Evolutionary conservation across 257 asterid genomes (phyloP), one percentile per base, ranked within the genome.

Genomic region (Phtheirospermum japonicum): DNA sequence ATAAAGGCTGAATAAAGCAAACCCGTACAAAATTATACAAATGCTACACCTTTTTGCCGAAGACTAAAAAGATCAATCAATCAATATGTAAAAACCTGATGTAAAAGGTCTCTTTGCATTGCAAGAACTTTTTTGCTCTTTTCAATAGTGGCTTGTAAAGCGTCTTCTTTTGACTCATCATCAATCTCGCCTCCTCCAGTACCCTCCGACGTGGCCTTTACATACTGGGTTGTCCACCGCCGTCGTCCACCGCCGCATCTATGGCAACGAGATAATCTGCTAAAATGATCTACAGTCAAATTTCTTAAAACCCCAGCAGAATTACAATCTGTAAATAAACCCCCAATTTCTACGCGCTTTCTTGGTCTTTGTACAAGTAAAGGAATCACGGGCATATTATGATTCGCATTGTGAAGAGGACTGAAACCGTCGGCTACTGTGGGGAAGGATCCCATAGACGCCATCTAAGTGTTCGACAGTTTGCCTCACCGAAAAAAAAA

Each of bases 91-190:
- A 58, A n/a, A 40, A 92, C 99, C 96, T 86, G 96, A 60, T 78
- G 77, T 52, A 93, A 82, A 37, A 93, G 86, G 70, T 73, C 77
- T 59, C 65, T 84, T 65, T 93, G 99, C 78, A 77, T 58, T 19
- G 86, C 91, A 63, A 89, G 80, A 59, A 87, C 90, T 72, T 79
- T 85, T 63, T 85, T 80, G 87, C 97, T 80, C 78, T 85, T 89
- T 65, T 83, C 91, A 65, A 85, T 75, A 0, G 97, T 83, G 55
- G 79, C 85, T 71, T 87, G 84, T 26, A 87, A 74, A 40, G 85
- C 80, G 53, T 89, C 93, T 9, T 83, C 94, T 16, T 50, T 50
- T 13, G 80, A 34, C 43, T 71, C 85, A 57, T 77, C 85, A 26
- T 50, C 85, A 59, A 54, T 62, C 65, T 75, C 82, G 46, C 42